Evolutionary conservation across 179 eudicot genomes (phyloP), one percentile per base, ranked within the genome.

Genomic region (Carnegiea gigantea): DNA sequence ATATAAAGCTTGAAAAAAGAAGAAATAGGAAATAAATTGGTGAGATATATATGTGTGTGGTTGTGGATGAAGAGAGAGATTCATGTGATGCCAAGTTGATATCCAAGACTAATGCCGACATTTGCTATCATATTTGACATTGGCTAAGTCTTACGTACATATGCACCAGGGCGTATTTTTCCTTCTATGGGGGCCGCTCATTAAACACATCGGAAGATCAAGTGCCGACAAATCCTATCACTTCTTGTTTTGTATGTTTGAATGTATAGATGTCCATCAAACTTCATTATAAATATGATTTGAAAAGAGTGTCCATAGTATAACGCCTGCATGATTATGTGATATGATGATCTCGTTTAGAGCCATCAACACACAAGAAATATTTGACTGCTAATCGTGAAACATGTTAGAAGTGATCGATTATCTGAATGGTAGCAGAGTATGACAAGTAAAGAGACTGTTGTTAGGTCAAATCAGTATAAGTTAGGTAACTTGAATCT

Each of bases 61-160:
- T 65, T 44, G 73, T 65, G 53, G 17, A 26, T n/a, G n/a, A 18
- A 15, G 74, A 36, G 23, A 33, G 80, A 67, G 18, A 78, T 43
- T 78, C 36, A 78, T 65, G 74, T 67, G 73, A 62, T 54, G 62
- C 7, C 7, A 36, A n/a, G 46, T 30, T 9, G 28, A 70, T 51
- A 17, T 64, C 9, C 12, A 78, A 15, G 7, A 17, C 20, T 11
- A 79, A 68, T 70, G 74, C 81, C 82, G 51, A 70, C 76, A n/a
- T 79, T 70, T 76, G 53, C 82, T 9, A 30, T 48, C 24, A 79
- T 53, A 24, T 53, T 79, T 79, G 77, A 71, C 82, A 70, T 71
- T 36, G 36, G 33, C 82, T 17, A 70, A 79, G 77, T 38, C 77
- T 30, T 79, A 40, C 6, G 9, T 40, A 33, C 36, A 40, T 40